phyloP scores from a whole-genome alignment of 1,139 yeast genomes.

The Taphrina deformans region DNA sequence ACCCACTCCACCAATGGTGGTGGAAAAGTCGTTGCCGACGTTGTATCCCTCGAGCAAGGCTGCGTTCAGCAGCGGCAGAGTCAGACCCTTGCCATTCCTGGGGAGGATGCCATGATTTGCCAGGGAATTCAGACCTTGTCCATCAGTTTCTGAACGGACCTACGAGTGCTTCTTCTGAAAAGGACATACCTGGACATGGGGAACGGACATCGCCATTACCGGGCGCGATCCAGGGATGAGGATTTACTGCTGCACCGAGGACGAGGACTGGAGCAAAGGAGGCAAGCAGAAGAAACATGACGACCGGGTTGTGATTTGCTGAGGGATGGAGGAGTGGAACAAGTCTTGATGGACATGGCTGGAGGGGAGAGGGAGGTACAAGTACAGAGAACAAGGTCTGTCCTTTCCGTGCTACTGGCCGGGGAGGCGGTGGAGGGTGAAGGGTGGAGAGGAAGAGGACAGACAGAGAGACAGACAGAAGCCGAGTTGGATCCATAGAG shows the following conservation, averaged over 20 bases:
- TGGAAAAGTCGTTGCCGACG: constrained; percentile 26
- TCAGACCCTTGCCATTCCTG: constrained; percentile 11
- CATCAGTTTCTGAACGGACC: not conserved
- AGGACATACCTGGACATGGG: constrained; percentile 13
- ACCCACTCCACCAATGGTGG: constrained; percentile 11
- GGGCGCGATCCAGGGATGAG: constrained; percentile 29
- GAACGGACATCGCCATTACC: constrained; percentile 25
- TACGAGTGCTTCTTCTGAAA: too few relatives aligned
- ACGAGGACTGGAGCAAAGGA: not conserved
- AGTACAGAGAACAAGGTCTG: too few relatives aligned
- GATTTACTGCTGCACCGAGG: constrained; percentile 22
- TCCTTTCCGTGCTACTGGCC: too few relatives aligned
- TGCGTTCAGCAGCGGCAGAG: constrained; percentile 1
- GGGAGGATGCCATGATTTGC: constrained; percentile 30
- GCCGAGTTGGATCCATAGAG: too few relatives aligned
- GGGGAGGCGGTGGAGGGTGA: too few relatives aligned
- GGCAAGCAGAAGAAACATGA: not conserved
- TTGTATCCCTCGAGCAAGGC: constrained; percentile 21
- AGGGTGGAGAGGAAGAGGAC: too few relatives aligned
- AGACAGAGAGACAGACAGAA: too few relatives aligned
- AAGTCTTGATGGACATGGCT: not conserved
- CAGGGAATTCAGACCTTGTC: constrained; percentile 7
- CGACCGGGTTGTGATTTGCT: not conserved
- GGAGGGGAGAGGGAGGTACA: not conserved
- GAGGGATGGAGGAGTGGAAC: not conserved